phyloP scores from a whole-genome alignment of 345 rosid species.

The Luvunga scandens region DNA sequence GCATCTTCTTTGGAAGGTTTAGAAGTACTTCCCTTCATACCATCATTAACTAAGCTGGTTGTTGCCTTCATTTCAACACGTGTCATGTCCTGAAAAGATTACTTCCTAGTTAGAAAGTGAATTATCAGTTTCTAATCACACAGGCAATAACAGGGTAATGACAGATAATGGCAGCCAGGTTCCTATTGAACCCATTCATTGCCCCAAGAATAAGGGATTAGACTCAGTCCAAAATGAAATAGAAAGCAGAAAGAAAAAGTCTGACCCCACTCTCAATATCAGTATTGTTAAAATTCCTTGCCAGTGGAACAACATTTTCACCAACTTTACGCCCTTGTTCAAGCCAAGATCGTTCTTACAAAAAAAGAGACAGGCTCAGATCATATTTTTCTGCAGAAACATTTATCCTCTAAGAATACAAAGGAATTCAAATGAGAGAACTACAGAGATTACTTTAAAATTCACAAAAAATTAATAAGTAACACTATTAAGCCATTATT shows the following conservation, averaged over 20 bases:
- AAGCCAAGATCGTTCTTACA: slow-evolving; percentile 89
- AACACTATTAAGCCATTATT: not conserved
- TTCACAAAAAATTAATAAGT: not conserved
- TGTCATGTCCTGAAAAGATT: slow-evolving; percentile 50
- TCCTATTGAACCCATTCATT: not conserved
- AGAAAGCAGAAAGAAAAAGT: not conserved
- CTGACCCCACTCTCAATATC: slow-evolving; percentile 63
- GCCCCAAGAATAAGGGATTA: not conserved
- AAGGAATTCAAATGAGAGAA: not conserved
- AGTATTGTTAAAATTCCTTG: slow-evolving; percentile 73
- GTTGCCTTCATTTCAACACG: slow-evolving; percentile 71
- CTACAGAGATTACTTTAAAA: not conserved
- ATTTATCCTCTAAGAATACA: not conserved
- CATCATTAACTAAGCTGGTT: slow-evolving; percentile 33
- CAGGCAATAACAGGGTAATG: not conserved
- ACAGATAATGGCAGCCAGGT: not conserved
- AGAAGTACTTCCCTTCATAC: slow-evolving; percentile 43
- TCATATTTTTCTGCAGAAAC: not conserved
- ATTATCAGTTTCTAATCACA: not conserved
- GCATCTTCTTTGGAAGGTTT: slow-evolving; percentile 49
- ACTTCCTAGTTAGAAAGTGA: slow-evolving; percentile 18
- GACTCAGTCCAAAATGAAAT: not conserved
- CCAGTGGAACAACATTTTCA: slow-evolving; percentile 88
- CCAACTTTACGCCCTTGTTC: slow-evolving; percentile 86
- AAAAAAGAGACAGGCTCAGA: not conserved